Conservation (phyloP, 2,329 filamentous ascomycete genomes). For the Cladosporium sp. region DNA sequence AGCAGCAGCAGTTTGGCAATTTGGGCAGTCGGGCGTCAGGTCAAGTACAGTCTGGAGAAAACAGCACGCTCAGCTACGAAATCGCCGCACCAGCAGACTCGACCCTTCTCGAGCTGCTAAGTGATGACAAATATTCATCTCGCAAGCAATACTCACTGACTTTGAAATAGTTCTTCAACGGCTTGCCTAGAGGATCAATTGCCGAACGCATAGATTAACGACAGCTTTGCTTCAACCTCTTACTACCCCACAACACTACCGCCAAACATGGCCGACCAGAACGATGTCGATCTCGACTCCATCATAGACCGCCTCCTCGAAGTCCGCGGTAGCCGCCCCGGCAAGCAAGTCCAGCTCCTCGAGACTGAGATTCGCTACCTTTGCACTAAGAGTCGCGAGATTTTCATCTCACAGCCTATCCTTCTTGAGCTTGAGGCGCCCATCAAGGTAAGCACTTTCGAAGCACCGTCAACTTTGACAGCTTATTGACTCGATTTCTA, state of each 20-base stretch:
- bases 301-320: slow-evolving; percentile 98
- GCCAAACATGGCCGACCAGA: slow-evolving; percentile 67
- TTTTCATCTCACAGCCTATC: slow-evolving; percentile 99
- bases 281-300: slow-evolving; percentile 97
- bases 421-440: slow-evolving; percentile 96
- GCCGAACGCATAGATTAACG: slow-evolving; percentile 20
- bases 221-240: slow-evolving; percentile 13
- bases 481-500: slow-evolving; percentile 45
- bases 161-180: slow-evolving; percentile 16
- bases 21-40: background rate
- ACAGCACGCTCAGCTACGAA: background rate
- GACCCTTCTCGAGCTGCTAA: background rate
- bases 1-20: background rate
- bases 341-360: slow-evolving; percentile 96
- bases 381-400: slow-evolving; percentile 98
- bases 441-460: slow-evolving; percentile 75
- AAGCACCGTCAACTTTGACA: background rate
- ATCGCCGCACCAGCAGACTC: background rate
- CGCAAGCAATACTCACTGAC: slow-evolving; percentile 1
- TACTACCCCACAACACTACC: background rate
- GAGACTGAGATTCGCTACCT: slow-evolving; percentile 96
- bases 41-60: background rate
- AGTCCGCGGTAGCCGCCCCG: slow-evolving; percentile 94
- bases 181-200: slow-evolving; percentile 17
- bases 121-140: background rate